Percentiles rank a stretch among this genome's conserved stretches.
phyloP scores from a whole-genome alignment of 768 basidiomycete genomes.

The Boletus vermiculosoides region DNA sequence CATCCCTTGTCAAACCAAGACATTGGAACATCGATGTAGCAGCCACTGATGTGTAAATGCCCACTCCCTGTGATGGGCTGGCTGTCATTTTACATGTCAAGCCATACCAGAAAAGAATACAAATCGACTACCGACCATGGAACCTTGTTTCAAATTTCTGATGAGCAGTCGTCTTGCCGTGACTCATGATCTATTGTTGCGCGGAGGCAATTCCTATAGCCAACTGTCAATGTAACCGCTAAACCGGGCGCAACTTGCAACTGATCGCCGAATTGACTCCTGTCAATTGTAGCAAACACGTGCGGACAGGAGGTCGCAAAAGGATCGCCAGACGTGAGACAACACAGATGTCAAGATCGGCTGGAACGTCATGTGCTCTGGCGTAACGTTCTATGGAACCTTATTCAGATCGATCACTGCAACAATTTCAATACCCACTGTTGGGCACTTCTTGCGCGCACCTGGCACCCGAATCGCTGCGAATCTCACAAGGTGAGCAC shows the following conservation, averaged over 20 bases:
- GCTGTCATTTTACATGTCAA: not conserved
- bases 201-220: constrained; percentile 1
- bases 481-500: not conserved
- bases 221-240: not conserved
- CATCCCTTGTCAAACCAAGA: not conserved
- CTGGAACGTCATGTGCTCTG: not conserved
- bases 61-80: not conserved
- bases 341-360: constrained; percentile 3
- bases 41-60: not conserved
- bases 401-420: not conserved
- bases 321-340: not conserved
- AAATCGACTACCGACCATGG: not conserved
- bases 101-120: not conserved
- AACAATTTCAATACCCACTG: not conserved
- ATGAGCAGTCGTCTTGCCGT: no score
- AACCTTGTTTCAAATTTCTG: not conserved
- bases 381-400: not conserved
- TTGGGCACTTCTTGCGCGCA: not conserved
- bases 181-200: not conserved
- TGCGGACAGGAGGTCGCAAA: not conserved
- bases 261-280: constrained; percentile 2
- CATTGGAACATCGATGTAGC: not conserved
- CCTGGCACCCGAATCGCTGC: not conserved
- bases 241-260: constrained; percentile 6
- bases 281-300: not conserved